phyloP scores from a whole-genome alignment of 768 basidiomycete genomes.

The Suillus fuscotomentosus region DNA sequence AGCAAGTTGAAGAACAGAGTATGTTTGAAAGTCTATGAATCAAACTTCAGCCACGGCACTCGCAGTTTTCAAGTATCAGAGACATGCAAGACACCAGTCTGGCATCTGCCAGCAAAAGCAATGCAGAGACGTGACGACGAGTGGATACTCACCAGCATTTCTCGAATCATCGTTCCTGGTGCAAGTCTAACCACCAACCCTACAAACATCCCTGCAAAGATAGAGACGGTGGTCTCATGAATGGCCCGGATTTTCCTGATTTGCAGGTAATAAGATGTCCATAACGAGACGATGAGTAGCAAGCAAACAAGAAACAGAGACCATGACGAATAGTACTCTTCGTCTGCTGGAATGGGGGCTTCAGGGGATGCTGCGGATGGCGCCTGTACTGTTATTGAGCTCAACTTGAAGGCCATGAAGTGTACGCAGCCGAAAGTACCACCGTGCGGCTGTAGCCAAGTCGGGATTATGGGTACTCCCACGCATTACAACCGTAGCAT shows the following conservation, averaged over 20 bases:
- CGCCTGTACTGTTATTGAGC: conserved; percentile 33
- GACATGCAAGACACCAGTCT: background rate
- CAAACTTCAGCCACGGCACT: background rate
- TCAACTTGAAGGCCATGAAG: conserved; percentile 38
- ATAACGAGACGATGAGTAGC: conserved; percentile 90
- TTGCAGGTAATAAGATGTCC: conserved; percentile 97
- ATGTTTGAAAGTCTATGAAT: conserved; percentile 84
- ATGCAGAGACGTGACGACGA: background rate
- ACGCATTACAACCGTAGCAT: background rate
- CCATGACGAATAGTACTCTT: conserved; percentile 92
- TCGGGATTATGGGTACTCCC: background rate
- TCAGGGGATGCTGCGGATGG: conserved; percentile 26
- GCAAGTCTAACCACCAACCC: conserved; percentile 87
- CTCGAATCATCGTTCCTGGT: conserved; percentile 91
- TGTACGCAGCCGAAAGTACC: background rate
- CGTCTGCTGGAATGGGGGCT: conserved; percentile 59
- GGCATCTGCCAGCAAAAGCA: background rate
- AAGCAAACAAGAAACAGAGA: conserved; percentile 91
- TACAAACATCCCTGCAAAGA: conserved; percentile 95
- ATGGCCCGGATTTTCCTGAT: conserved; percentile 93
- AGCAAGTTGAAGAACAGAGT: conserved; percentile 97
- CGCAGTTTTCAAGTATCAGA: background rate
- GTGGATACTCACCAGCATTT: conserved; percentile 85
- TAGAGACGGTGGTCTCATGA: conserved; percentile 94
- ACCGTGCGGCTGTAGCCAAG: background rate